phyloP scores from a whole-genome alignment of 2,329 filamentous ascomycete species.

The Colletotrichum tanaceti region DNA sequence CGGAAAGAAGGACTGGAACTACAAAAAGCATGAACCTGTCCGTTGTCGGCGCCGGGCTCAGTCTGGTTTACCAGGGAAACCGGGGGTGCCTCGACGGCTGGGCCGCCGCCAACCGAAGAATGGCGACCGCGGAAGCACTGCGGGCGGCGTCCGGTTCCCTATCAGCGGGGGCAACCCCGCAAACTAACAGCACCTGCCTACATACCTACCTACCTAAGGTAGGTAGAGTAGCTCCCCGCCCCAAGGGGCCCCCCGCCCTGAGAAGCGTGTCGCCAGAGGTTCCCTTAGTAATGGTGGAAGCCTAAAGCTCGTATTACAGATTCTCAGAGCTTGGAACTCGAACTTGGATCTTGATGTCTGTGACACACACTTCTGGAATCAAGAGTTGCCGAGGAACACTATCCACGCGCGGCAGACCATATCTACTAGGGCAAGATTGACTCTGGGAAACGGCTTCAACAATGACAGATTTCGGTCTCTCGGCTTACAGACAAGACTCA shows the following conservation, averaged over 20 bases:
- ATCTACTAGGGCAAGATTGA: no score
- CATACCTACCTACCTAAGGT: no score
- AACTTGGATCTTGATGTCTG: no score
- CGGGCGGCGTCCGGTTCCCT: constrained; percentile 31
- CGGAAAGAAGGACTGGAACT: constrained; percentile 6
- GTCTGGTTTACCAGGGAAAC: constrained; percentile 6
- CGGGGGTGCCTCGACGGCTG: constrained; percentile 28
- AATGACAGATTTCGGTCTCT: not conserved
- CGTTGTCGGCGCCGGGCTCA: constrained; percentile 11
- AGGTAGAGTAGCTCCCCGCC: constrained; percentile 6
- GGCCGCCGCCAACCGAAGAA: constrained; percentile 37
- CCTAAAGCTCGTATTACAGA: no score
- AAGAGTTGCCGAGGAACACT: no score
- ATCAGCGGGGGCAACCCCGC: constrained; percentile 30
- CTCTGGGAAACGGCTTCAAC: not conserved
- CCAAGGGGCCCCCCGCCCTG: not conserved
- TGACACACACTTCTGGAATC: no score
- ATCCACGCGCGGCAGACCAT: no score
- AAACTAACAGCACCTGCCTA: no score
- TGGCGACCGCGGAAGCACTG: constrained; percentile 35
- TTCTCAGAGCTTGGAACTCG: no score
- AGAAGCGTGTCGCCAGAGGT: constrained; percentile 5
- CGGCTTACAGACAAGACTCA: constrained; percentile 21
- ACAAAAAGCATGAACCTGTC: constrained; percentile 3
- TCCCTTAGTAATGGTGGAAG: not conserved